Evolutionary conservation across 306 rosid genomes (phyloP).

Genomic region (Lagenaria siceraria): DNA sequence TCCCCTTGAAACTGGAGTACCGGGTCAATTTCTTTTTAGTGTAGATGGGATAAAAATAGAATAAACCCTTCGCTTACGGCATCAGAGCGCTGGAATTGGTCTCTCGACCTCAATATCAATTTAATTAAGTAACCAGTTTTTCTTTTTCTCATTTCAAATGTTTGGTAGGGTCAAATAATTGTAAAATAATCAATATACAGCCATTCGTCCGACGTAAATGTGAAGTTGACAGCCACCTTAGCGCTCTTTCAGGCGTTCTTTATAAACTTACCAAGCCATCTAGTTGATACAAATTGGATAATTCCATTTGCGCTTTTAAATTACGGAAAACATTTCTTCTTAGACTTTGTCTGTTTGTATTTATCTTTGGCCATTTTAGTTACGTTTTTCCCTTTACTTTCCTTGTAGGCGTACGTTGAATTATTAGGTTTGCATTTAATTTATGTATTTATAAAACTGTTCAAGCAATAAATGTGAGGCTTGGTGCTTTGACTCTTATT

Average conservation of each 20-base stretch:
- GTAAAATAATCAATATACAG: background rate
- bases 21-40: background rate
- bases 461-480: background rate
- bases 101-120: background rate
- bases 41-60: background rate
- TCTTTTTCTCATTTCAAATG: background rate
- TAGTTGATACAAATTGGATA: background rate
- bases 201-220: background rate
- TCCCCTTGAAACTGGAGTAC: background rate
- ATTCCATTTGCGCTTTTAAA: background rate
- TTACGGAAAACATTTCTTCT: background rate
- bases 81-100: background rate
- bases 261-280: background rate
- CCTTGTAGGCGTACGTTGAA: background rate
- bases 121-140: background rate
- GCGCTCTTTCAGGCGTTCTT: background rate
- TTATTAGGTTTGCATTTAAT: background rate
- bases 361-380: background rate
- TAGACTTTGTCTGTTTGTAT: background rate
- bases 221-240: background rate
- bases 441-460: background rate
- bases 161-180: background rate
- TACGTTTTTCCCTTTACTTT: background rate
- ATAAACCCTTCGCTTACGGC: background rate
- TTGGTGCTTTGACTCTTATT: background rate